Evolutionary conservation across 768 basidiomycete genomes (phyloP), one percentile per base, ranked within the genome.

Genomic region (Boletus pseudopeckii): DNA sequence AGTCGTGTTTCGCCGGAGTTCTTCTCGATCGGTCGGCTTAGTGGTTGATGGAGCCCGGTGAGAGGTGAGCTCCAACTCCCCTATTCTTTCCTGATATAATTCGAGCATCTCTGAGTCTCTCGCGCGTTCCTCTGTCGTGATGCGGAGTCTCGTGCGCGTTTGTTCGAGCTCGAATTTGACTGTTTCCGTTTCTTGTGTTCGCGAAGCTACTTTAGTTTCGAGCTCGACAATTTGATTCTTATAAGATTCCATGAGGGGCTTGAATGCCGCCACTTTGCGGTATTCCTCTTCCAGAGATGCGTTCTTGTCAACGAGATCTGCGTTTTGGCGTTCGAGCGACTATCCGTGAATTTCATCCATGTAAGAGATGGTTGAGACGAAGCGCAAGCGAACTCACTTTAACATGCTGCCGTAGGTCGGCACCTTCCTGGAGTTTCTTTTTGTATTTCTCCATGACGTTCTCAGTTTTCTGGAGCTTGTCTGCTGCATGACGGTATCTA

Each of bases 381-480:
- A 34, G 37, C 18, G 40, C 26, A 64, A 62, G 24, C 11, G 67
- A 61, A 61, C 71, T 36, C 52, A 88, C 91, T 74, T 90, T 92
- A 64, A 95, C 83, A 53, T 86, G 85, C 57, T 92, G 91, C 26
- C 93, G 84, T 18, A 95, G 75, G 58, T 96, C 92, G 14, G 90
- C 92, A 5, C 89, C 84, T 68, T 98, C 97, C 63, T 98, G 96
- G 1, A 98, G 80, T 72, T 98, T 99, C 80, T 92, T 95, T 75
- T 95, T 96, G 72, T 98, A 95, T 71, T 98, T 99, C 72, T 98
- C 94, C 82, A 97, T 91, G 28, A 97, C 94, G 64, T 95, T 95
- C 72, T 98, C 97, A 1, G 86, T 89, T 77, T 98, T 98, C 63
- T 90, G 87, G 39, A 94, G 75, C 59, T 85, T 90, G 63, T 98